phyloP scores from a whole-genome alignment of 129 eudicot genomes.

The Ambrosia trifida region DNA sequence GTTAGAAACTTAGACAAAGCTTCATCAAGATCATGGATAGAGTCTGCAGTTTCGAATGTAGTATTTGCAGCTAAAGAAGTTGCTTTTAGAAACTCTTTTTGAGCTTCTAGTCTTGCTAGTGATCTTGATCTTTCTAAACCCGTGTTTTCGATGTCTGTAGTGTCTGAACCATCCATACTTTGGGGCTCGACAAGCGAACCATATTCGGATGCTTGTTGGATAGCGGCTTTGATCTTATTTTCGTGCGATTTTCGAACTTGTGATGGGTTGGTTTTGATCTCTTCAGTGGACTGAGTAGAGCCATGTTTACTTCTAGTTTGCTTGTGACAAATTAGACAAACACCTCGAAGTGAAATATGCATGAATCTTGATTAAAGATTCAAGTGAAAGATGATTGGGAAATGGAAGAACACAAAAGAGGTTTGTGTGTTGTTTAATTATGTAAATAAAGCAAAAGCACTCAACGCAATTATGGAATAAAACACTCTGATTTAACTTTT shows the following conservation, averaged over 20 bases:
- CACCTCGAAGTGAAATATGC: constrained; percentile 83
- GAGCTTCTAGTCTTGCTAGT: constrained; percentile 79
- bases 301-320: constrained; percentile 64
- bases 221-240: constrained; percentile 75
- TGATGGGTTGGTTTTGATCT: constrained; percentile 58
- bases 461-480: constrained; percentile 20
- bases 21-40: constrained; percentile 53
- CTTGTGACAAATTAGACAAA: constrained; percentile 63
- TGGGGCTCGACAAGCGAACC: constrained; percentile 78
- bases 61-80: constrained; percentile 92
- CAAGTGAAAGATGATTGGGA: constrained; percentile 26
- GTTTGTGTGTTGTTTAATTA: constrained; percentile 18
- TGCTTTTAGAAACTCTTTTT: constrained; percentile 82
- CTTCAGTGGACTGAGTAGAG: constrained; percentile 44
- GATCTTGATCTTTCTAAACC: constrained; percentile 83
- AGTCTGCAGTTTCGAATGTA: constrained; percentile 60
- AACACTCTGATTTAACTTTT: constrained; percentile 11
- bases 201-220: constrained; percentile 91
- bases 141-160: constrained; percentile 47
- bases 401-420: constrained; percentile 13
- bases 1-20: constrained; percentile 76
- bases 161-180: constrained; percentile 51
- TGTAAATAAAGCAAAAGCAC: constrained; percentile 23
- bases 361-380: constrained; percentile 33
- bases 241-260: constrained; percentile 64